Evolutionary conservation across 768 basidiomycete species (phyloP).

Genomic region (Lactifluus subvellereus): DNA sequence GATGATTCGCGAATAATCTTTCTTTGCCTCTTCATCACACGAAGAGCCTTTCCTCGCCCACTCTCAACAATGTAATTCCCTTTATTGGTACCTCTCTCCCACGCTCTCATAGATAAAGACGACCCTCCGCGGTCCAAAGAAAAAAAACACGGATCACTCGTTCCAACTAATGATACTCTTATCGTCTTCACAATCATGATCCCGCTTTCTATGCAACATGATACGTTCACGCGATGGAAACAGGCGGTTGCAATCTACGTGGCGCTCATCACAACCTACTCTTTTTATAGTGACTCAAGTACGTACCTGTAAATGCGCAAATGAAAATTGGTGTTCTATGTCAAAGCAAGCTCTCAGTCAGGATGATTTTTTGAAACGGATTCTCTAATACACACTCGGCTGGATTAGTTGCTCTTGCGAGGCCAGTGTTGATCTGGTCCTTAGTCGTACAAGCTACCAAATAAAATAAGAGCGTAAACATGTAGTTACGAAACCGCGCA

Average conservation of each 20-base stretch:
- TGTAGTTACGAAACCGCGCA: neutral
- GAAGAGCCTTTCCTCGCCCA: neutral
- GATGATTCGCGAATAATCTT: slow-evolving; percentile 8
- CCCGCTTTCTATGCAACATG: slow-evolving; percentile 66
- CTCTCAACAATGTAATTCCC: neutral
- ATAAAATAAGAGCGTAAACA: neutral
- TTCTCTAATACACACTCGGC: slow-evolving; percentile 45
- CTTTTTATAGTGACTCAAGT: no score
- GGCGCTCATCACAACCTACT: neutral
- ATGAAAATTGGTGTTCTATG: slow-evolving; percentile 76
- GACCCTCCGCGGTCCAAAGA: neutral
- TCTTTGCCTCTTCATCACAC: neutral
- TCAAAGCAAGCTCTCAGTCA: neutral
- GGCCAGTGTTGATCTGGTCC: slow-evolving; percentile 48
- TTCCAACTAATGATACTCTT: slow-evolving; percentile 70
- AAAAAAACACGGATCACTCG: slow-evolving; percentile 7
- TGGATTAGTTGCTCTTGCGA: slow-evolving; percentile 60
- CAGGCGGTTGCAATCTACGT: slow-evolving; percentile 58
- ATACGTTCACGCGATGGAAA: slow-evolving; percentile 66
- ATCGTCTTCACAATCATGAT: slow-evolving; percentile 56
- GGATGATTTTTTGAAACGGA: neutral
- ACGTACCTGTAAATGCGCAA: slow-evolving; percentile 55
- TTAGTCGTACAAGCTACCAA: slow-evolving; percentile 43
- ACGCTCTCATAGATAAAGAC: neutral
- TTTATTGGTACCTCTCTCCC: neutral